Percentiles rank a stretch among this genome's conserved stretches.
phyloP scores from a whole-genome alignment of 768 basidiomycete species.

The Agrocybe chaxingu region DNA sequence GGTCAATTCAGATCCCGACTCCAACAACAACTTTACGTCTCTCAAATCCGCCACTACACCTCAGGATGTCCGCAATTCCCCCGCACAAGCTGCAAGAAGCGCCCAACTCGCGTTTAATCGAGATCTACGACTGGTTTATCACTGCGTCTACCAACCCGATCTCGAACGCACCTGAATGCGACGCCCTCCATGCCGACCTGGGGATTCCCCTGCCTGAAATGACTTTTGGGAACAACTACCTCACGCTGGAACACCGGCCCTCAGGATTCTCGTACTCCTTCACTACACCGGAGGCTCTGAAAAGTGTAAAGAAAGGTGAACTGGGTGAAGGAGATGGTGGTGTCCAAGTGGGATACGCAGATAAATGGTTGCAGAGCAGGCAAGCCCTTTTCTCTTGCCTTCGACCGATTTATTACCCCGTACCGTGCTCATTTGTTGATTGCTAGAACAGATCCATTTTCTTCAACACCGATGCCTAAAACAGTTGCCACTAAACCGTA shows the following conservation, averaged over 20 bases:
- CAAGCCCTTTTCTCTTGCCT: conserved; percentile 31
- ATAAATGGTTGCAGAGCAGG: conserved; percentile 92
- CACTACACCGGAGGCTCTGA: conserved; percentile 63
- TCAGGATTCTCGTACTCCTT: conserved; percentile 69
- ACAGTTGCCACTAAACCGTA: conserved; percentile 82
- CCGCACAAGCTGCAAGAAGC: conserved; percentile 66
- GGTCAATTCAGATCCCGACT: conserved; percentile 14
- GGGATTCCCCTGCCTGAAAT: conserved; percentile 92
- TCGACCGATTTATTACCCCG: conserved; percentile 9
- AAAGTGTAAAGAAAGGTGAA: conserved; percentile 71
- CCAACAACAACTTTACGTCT: background rate
- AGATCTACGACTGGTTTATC: conserved; percentile 66
- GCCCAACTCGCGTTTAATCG: conserved; percentile 65
- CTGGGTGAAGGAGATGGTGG: conserved; percentile 82
- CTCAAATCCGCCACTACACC: background rate
- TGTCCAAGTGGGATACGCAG: conserved; percentile 92
- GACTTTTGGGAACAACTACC: conserved; percentile 86
- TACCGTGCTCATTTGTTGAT: conserved; percentile 14
- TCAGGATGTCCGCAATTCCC: conserved; percentile 42
- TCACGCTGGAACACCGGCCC: conserved; percentile 63
- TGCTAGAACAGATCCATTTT: conserved; percentile 63
- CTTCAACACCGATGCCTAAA: conserved; percentile 62
- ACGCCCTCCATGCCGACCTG: conserved; percentile 59
- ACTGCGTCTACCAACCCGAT: conserved; percentile 74
- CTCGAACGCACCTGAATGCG: conserved; percentile 72